phyloP scores from a whole-genome alignment of 176 grass and related monocot species.

The Juncus inflexus region DNA sequence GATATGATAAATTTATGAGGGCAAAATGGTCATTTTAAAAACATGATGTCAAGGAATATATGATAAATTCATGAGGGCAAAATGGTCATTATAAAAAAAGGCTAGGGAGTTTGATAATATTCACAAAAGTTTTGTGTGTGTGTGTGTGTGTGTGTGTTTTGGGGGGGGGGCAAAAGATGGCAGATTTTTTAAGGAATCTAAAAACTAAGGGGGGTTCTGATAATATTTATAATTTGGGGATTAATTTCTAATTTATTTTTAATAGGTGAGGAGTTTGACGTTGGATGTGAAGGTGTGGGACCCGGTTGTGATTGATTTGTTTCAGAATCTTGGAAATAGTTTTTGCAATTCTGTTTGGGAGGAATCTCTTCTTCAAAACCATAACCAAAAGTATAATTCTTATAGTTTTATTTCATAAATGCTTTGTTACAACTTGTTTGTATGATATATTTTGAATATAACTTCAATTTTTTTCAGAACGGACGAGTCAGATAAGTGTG shows the following conservation, averaged over 20 bases:
- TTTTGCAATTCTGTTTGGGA: slow-evolving; percentile 93
- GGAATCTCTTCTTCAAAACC: slow-evolving; percentile 58
- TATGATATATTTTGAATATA: slow-evolving; percentile 10
- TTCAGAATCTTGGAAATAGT: slow-evolving; percentile 89
- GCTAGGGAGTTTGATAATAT: no score
- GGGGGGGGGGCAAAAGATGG: no score
- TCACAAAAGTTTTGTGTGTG: no score
- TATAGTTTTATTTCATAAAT: slow-evolving; percentile 2
- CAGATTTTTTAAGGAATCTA: no score
- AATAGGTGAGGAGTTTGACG: slow-evolving; percentile 89
- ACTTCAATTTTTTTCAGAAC: slow-evolving; percentile 47
- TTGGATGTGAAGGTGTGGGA: slow-evolving; percentile 99
- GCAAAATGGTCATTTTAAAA: slow-evolving; percentile 1
- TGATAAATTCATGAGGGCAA: no score
- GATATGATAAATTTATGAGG: not conserved
- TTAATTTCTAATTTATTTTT: slow-evolving; percentile 8
- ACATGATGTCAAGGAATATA: not conserved
- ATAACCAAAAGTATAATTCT: slow-evolving; percentile 36
- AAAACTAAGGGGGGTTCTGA: no score
- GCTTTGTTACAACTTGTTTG: not conserved
- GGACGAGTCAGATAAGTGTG: slow-evolving; percentile 38
- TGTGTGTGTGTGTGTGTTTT: no score
- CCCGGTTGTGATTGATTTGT: slow-evolving; percentile 86
- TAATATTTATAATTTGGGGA: no score
- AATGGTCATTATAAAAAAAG: no score